Evolutionary conservation across 345 rosid species (phyloP), one percentile per base, ranked within the genome.

Genomic region (Turnera subulata): DNA sequence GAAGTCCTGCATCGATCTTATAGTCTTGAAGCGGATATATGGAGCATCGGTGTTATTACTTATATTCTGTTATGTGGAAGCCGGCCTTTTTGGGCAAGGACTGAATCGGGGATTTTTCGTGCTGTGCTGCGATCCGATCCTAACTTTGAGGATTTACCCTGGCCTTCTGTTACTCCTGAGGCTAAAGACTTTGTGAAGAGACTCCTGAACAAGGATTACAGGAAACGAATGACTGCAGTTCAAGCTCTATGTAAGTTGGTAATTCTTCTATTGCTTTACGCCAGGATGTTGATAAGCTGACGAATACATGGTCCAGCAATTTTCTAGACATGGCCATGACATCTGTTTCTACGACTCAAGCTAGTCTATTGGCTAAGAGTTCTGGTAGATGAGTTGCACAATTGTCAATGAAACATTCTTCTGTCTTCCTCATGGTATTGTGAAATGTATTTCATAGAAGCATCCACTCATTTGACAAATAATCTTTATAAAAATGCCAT

Each of bases 1-100:
- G 97, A 94, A 83, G 99, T 94, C 53, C 92, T 94, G 45, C 97
- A 94, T 73, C 90, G 97, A 77, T 88, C 93, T 43, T 94, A 94
- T 73, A 79, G 84, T 55, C 73, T 83, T 24, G 99, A 94, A 68
- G 97, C 95, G 25, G 99, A 94, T 78, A 78, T 88, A 70, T 94
- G 99, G 99, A 90, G 99, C 65, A 78, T 94, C 49, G 99, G 97
- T 26, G 96, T 94, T 66, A 90, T 90, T 80, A 63, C 89, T 37
- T 90, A 94, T 68, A 88, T 94, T 66, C 73, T 94, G 62, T 76
- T 94, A 50, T 94, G 99, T 73, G 99, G 99, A 65, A 88, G 97
- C 77, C 82, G 97, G 63, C 99, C 99, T 47, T 89, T 89, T 64
- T 93, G 89, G 73, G 94, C 96, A 66, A 68, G 97, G 63, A 89